Evolutionary conservation across 306 rosid species (phyloP).

Genomic region (Vigna unguiculata): DNA sequence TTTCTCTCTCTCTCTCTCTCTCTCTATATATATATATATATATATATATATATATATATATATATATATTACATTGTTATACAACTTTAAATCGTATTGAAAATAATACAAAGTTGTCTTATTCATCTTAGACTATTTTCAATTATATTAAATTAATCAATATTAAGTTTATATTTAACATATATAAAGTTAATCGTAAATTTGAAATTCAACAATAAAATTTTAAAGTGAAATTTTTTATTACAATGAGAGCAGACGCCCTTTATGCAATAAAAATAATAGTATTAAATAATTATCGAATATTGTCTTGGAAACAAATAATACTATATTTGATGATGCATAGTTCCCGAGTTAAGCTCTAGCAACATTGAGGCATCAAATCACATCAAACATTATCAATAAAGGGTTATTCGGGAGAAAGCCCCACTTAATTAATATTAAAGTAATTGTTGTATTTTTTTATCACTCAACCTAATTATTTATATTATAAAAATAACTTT

Average conservation of each 20-base stretch:
- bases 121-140: too few species aligned
- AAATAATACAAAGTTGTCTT: background rate
- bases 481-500: too few species aligned
- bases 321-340: too few species aligned
- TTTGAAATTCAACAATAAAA: background rate
- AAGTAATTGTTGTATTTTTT: slow-evolving; percentile 40
- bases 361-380: background rate
- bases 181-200: background rate
- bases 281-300: too few species aligned
- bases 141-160: background rate
- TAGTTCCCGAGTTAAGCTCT: slow-evolving; percentile 6
- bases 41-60: too few species aligned
- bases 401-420: slow-evolving; percentile 19
- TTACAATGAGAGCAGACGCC: too few species aligned
- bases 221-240: too few species aligned
- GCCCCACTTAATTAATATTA: background rate
- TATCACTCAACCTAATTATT: slow-evolving; percentile 17
- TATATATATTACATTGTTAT: too few species aligned
- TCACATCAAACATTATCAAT: background rate
- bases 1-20: too few species aligned
- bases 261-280: too few species aligned
- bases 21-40: too few species aligned
- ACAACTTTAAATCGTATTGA: background rate
- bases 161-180: background rate
- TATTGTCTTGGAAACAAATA: too few species aligned